Evolutionary conservation across 345 rosid species (phyloP).

Genomic region (Abelmoschus esculentus): DNA sequence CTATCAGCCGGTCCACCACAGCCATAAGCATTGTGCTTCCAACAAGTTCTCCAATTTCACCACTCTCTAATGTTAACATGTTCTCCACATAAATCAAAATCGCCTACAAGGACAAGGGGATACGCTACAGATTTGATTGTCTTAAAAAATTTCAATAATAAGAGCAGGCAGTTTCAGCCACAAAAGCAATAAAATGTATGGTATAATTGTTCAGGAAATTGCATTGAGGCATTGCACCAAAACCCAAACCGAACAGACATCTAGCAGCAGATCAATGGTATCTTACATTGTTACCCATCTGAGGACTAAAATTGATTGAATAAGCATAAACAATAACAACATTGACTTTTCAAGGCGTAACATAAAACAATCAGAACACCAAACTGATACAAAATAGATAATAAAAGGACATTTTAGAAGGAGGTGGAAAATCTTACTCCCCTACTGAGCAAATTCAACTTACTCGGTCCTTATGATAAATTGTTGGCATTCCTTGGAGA

Average conservation of each 20-base stretch:
- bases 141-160: background rate
- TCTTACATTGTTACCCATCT: background rate
- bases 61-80: slow-evolving; percentile 70
- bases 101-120: slow-evolving; percentile 20
- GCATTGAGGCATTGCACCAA: background rate
- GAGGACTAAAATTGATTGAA: background rate
- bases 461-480: slow-evolving; percentile 39
- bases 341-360: background rate
- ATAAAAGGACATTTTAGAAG: background rate
- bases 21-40: slow-evolving; percentile 57
- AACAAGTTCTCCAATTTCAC: slow-evolving; percentile 61
- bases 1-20: slow-evolving; percentile 71
- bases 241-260: background rate
- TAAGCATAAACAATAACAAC: background rate
- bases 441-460: slow-evolving; percentile 18
- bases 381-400: background rate
- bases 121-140: background rate
- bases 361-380: background rate
- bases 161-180: background rate
- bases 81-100: slow-evolving; percentile 56
- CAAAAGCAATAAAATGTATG: background rate
- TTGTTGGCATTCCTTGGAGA: slow-evolving; percentile 49
- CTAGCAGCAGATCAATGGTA: background rate
- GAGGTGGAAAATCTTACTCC: background rate
- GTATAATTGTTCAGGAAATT: background rate